phyloP scores from a whole-genome alignment of 192 early-diverging fungal genomes.

The Coemansia sp. region DNA sequence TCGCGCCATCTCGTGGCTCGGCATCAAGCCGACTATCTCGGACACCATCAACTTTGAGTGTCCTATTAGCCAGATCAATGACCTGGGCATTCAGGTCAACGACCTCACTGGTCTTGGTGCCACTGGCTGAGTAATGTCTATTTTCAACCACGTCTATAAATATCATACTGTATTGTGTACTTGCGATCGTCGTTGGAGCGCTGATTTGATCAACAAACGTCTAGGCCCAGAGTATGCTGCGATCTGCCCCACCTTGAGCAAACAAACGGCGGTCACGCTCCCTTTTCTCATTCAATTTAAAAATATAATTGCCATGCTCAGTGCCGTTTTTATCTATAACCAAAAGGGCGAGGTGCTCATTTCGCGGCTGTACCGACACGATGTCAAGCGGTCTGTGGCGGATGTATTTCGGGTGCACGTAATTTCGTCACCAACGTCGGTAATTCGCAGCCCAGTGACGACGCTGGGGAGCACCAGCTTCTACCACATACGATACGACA shows the following conservation, averaged over 20 bases:
- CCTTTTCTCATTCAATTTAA: not conserved
- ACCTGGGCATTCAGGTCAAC: constrained; percentile 47
- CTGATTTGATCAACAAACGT: not conserved
- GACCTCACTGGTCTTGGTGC: constrained; percentile 37
- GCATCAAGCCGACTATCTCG: constrained; percentile 52
- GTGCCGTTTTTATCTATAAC: constrained; percentile 95
- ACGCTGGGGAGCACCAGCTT: constrained; percentile 89
- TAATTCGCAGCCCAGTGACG: constrained; percentile 73
- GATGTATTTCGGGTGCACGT: constrained; percentile 98
- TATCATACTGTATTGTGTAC: no score
- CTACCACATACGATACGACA: constrained; percentile 96
- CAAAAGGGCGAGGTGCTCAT: constrained; percentile 99
- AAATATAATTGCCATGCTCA: constrained; percentile 80
- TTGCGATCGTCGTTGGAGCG: not conserved
- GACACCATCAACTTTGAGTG: constrained; percentile 49
- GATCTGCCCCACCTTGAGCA: no score
- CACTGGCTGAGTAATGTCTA: not conserved
- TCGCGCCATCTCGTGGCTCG: constrained; percentile 51
- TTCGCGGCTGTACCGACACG: constrained; percentile 89
- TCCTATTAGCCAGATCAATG: constrained; percentile 40
- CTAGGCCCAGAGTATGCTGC: no score
- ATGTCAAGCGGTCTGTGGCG: constrained; percentile 93
- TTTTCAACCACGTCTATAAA: no score
- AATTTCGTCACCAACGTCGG: constrained; percentile 83
- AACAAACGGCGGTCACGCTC: not conserved